A percentile compares a stretch with the other conserved stretches of the same genome.
Conservation (phyloP, 768 basidiomycete genomes). For the Coprinopsis cinerea region DNA sequence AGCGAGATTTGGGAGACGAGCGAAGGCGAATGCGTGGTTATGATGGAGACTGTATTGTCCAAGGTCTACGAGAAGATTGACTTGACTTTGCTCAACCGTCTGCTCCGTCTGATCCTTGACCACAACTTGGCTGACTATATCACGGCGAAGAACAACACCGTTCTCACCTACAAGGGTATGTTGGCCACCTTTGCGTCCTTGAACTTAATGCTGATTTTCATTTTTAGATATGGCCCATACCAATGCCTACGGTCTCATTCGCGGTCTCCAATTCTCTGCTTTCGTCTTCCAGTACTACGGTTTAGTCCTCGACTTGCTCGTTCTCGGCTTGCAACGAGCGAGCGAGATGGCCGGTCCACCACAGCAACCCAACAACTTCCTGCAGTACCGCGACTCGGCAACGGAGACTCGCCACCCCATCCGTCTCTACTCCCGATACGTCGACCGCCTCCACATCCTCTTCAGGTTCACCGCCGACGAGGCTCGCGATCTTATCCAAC, state of each 20-base stretch:
- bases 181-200: neutral
- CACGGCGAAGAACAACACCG: conserved; percentile 97
- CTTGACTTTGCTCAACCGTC: conserved; percentile 88
- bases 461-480: conserved; percentile 99
- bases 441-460: conserved; percentile 90
- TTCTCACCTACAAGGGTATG: conserved; percentile 22
- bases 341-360: conserved; percentile 99
- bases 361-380: conserved; percentile 95
- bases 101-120: conserved; percentile 93
- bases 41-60: conserved; percentile 98
- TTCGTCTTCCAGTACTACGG: conserved; percentile 99
- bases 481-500: conserved; percentile 93
- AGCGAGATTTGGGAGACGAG: conserved; percentile 98
- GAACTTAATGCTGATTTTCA: conserved; percentile 13
- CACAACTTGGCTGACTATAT: conserved; percentile 99
- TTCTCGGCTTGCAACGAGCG: conserved; percentile 95
- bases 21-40: conserved; percentile 95
- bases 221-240: conserved; percentile 86
- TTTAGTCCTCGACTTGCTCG: conserved; percentile 88
- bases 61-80: conserved; percentile 99
- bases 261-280: conserved; percentile 96
- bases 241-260: conserved; percentile 94
- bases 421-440: conserved; percentile 93
- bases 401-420: conserved; percentile 99
- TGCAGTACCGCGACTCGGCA: conserved; percentile 91